Conservation (phyloP, 2,329 filamentous ascomycete species). For the Pestalotiopsis sp. region DNA sequence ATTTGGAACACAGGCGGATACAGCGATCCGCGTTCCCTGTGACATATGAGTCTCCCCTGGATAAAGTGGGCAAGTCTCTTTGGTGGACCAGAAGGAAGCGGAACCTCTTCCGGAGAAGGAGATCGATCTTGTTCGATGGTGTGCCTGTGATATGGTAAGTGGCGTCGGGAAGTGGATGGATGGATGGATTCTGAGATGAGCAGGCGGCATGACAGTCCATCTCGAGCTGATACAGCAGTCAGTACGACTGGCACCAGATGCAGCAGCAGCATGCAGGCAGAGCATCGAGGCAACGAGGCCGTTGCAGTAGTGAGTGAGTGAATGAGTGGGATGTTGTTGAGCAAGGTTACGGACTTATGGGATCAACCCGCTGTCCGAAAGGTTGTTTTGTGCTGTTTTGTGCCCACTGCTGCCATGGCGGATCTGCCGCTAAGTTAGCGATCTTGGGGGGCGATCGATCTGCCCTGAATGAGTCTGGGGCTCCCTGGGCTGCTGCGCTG, state of each 20-base stretch:
- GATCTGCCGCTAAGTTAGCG: not conserved
- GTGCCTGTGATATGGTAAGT: too few species aligned
- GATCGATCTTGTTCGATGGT: too few species aligned
- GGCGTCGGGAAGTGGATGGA: too few species aligned
- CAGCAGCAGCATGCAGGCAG: not conserved
- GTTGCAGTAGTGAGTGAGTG: not conserved
- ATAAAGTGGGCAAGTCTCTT: not conserved
- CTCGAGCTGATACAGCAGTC: not conserved
- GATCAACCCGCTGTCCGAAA: not conserved
- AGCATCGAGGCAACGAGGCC: not conserved
- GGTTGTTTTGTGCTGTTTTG: not conserved
- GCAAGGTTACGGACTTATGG: not conserved
- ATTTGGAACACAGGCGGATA: not conserved
- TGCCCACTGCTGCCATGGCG: not conserved
- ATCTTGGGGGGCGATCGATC: not conserved
- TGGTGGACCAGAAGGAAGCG: not conserved
- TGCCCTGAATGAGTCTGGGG: not conserved
- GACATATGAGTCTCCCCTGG: not conserved
- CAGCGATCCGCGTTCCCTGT: not conserved
- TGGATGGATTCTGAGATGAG: too few species aligned
- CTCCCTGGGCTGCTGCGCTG: too few species aligned
- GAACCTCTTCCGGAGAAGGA: not conserved
- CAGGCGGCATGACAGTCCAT: too few species aligned
- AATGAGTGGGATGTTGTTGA: not conserved
- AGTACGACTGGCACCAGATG: not conserved